Percentiles rank a stretch among this genome's conserved stretches.
phyloP scores from a whole-genome alignment of 1,284 basidiomycete species.

The Moesziomyces sp. region DNA sequence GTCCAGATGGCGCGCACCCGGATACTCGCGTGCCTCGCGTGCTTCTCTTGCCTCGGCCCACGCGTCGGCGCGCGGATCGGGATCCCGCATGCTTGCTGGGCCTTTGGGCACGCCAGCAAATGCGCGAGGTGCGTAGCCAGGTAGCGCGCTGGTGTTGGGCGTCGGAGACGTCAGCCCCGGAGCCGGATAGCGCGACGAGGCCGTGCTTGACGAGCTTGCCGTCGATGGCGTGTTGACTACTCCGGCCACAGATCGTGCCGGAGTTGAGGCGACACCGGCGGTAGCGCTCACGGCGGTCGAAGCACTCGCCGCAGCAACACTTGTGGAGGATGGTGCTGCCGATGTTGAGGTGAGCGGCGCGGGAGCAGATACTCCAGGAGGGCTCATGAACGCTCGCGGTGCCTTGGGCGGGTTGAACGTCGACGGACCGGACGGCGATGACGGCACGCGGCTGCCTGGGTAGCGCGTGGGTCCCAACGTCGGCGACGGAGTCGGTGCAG shows the following conservation, averaged over 20 bases:
- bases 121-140: constrained; percentile 25
- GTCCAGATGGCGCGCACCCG: constrained; percentile 3
- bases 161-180: constrained; percentile 23
- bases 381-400: constrained; percentile 43
- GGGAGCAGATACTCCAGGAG: constrained; percentile 6
- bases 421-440: constrained; percentile 23
- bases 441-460: constrained; percentile 18
- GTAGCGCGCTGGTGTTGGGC: constrained; percentile 12
- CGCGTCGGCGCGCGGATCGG: constrained; percentile 31
- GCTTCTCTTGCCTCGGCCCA: constrained; percentile 33
- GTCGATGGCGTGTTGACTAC: constrained; percentile 31
- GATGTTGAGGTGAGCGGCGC: neutral
- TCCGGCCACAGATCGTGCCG: constrained; percentile 18
- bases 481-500: constrained; percentile 25
- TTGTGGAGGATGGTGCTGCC: neutral
- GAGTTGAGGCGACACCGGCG: constrained; percentile 14
- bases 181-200: constrained; percentile 15
- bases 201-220: constrained; percentile 18
- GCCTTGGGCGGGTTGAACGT: constrained; percentile 44
- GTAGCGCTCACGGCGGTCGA: neutral
- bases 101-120: constrained; percentile 54
- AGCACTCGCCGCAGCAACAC: neutral
- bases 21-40: constrained; percentile 18
- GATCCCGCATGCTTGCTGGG: constrained; percentile 52
- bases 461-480: constrained; percentile 19